Evolutionary conservation across 163 green algal species (phyloP).

Genomic region (Scenedesmus sp.): DNA sequence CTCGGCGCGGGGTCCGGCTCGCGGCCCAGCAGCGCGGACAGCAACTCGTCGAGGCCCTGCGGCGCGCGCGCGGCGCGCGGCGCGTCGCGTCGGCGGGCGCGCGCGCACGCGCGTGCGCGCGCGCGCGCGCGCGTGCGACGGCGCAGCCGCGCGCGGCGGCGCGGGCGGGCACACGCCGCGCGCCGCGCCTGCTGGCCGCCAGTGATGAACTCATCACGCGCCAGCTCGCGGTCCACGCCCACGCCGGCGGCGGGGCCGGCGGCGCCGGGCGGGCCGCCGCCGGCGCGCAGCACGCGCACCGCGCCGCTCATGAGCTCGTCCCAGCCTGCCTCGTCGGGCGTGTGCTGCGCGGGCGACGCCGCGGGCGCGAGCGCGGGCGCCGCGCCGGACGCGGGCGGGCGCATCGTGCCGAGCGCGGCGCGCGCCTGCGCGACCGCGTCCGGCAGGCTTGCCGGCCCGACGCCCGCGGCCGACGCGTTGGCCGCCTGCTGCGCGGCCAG

Average conservation of each 20-base stretch:
- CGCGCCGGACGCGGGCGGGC: slow-evolving; percentile 40
- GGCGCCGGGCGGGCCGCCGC: too few species aligned
- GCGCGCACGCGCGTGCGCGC: too few species aligned
- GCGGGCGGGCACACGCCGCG: not conserved
- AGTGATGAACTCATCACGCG: slow-evolving; percentile 71
- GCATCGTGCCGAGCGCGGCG: slow-evolving; percentile 32
- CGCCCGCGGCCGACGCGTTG: slow-evolving; percentile 31
- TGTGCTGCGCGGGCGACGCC: slow-evolving; percentile 46
- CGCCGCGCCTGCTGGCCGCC: slow-evolving; percentile 69
- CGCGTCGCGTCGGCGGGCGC: too few species aligned
- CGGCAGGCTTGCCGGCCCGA: slow-evolving; percentile 12
- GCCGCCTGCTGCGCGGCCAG: slow-evolving; percentile 10
- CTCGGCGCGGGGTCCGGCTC: slow-evolving; percentile 7
- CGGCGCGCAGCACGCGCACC: slow-evolving; percentile 28
- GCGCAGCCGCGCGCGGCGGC: too few species aligned
- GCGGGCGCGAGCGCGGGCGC: slow-evolving; percentile 44
- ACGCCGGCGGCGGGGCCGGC: not conserved
- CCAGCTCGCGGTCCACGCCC: slow-evolving; percentile 53
- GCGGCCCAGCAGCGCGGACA: slow-evolving; percentile 64
- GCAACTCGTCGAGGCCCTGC: slow-evolving; percentile 78
- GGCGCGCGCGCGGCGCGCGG: too few species aligned
- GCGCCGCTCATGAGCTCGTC: not conserved
- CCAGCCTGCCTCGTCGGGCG: slow-evolving; percentile 64
- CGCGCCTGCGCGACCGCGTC: slow-evolving; percentile 38
- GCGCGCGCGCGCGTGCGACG: too few species aligned